A percentile compares a stretch with the other conserved stretches of the same genome.
Conservation (phyloP, 2,329 filamentous ascomycete genomes). For the Ceratocystis destructans region DNA sequence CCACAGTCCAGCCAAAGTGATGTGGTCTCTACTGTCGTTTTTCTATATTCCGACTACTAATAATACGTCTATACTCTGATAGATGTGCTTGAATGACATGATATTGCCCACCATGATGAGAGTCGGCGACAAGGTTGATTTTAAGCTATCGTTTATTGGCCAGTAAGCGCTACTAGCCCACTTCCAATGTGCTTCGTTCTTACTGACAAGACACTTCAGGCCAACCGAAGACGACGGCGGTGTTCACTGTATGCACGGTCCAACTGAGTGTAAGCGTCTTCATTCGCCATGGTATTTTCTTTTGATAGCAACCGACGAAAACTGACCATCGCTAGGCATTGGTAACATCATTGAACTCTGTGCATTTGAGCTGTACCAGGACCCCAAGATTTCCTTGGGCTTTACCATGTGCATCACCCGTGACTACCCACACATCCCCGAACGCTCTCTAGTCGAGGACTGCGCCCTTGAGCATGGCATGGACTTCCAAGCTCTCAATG, state of each 20-base stretch:
- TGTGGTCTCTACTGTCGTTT: too few species aligned
- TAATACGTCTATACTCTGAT: not conserved
- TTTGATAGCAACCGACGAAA: not conserved
- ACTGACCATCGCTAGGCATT: constrained; percentile 36
- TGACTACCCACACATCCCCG: constrained; percentile 64
- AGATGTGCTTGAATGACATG: constrained; percentile 66
- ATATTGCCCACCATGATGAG: constrained; percentile 78
- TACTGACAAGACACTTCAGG: constrained; percentile 25
- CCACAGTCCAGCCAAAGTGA: too few species aligned
- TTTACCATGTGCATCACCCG: constrained; percentile 82
- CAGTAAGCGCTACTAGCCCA: constrained; percentile 35
- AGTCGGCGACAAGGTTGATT: constrained; percentile 73
- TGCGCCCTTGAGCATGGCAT: constrained; percentile 87
- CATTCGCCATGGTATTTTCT: too few species aligned
- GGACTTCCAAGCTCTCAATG: constrained; percentile 66
- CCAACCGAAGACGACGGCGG: constrained; percentile 59
- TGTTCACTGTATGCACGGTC: constrained; percentile 78
- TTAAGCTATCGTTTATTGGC: constrained; percentile 81
- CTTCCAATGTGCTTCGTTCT: not conserved
- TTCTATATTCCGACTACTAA: not conserved
- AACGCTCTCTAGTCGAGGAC: constrained; percentile 63
- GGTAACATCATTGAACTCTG: constrained; percentile 93
- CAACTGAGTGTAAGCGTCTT: constrained; percentile 50
- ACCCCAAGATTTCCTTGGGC: constrained; percentile 76
- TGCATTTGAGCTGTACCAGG: constrained; percentile 66